Conservation (phyloP, 2,329 filamentous ascomycete species). For the Colletotrichum tofieldiae region DNA sequence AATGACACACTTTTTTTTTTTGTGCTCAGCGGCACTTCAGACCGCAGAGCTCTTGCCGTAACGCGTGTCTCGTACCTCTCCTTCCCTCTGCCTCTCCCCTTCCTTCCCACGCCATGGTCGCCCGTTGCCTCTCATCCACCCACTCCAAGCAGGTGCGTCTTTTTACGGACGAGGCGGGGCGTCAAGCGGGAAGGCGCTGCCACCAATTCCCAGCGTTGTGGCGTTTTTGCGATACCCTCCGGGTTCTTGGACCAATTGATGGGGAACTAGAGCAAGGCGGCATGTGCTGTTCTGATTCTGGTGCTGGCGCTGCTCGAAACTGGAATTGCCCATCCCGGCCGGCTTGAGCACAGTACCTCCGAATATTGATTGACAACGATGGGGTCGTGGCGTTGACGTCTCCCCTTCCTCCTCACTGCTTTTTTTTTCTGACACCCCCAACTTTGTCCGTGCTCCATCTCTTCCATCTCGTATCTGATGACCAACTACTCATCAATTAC, state of each 20-base stretch:
- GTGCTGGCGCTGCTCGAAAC: no score
- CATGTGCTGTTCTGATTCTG: constrained; percentile 8
- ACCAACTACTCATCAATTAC: constrained; percentile 8
- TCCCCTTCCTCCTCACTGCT: constrained; percentile 32
- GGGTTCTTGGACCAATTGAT: constrained; percentile 21
- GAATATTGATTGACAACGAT: constrained; percentile 4
- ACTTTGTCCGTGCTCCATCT: constrained; percentile 25
- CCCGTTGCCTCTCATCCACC: constrained; percentile 37
- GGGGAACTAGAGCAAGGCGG: background rate
- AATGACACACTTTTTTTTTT: constrained; percentile 38
- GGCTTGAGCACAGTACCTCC: background rate
- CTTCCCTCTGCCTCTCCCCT: background rate
- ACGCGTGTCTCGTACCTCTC: constrained; percentile 27
- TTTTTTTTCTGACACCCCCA: constrained; percentile 30
- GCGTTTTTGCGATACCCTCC: constrained; percentile 34
- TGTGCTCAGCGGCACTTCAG: background rate
- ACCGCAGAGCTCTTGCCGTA: constrained; percentile 20
- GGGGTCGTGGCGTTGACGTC: constrained; percentile 9
- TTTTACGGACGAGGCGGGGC: constrained; percentile 40
- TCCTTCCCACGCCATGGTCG: constrained; percentile 10
- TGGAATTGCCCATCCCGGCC: background rate
- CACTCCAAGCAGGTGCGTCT: constrained; percentile 40
- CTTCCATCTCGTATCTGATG: constrained; percentile 16
- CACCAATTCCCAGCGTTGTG: constrained; percentile 10
- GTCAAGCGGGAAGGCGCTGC: constrained; percentile 31